Conservation (phyloP, 2,329 filamentous ascomycete genomes). For the Diaporthe sp. region DNA sequence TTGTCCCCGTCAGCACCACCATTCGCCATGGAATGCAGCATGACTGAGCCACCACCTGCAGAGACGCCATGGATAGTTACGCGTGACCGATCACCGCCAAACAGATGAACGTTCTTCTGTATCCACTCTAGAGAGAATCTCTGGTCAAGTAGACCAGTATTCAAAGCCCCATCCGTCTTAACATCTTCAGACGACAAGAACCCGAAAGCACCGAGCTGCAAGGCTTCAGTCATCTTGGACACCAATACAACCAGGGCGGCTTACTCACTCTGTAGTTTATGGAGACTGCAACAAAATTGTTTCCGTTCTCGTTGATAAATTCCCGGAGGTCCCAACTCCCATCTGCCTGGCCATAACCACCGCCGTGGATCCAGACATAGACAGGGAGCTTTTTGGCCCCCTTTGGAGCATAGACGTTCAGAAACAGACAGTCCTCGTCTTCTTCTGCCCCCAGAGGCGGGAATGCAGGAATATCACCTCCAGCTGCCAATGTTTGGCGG, state of each 20-base stretch:
- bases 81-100: not conserved
- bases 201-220: not conserved
- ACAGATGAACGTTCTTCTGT: not conserved
- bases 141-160: not conserved
- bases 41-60: constrained; percentile 5
- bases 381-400: not conserved
- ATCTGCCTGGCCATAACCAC: not conserved
- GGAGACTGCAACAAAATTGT: not conserved
- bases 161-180: not conserved
- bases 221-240: not conserved
- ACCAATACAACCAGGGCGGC: too few relatives aligned
- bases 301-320: not conserved
- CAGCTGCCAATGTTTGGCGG: not conserved
- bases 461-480: not conserved
- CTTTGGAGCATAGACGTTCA: not conserved
- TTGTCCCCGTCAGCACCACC: not conserved
- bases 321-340: not conserved
- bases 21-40: constrained; percentile 5
- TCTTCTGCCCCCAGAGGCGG: not conserved
- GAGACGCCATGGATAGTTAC: constrained; percentile 6
- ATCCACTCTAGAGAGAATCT: constrained; percentile 2
- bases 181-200: constrained; percentile 9
- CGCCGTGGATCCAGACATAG: constrained; percentile 4
- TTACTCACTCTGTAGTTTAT: constrained; percentile 6
- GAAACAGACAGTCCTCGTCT: not conserved